phyloP scores from a whole-genome alignment of 306 rosid species.

The Cucurbita pepo region DNA sequence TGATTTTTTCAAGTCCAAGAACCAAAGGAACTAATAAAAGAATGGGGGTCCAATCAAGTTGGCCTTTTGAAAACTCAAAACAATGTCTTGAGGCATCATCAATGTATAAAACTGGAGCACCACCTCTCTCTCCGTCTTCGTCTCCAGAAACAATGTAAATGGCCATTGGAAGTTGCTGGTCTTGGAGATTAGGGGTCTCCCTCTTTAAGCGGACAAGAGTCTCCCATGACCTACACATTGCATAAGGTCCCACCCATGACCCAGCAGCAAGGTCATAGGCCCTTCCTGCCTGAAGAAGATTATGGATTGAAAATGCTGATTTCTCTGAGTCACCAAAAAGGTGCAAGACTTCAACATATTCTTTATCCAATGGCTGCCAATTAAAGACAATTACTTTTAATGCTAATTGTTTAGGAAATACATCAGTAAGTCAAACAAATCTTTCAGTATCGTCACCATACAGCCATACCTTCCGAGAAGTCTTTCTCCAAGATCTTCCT shows the following conservation, averaged over 20 bases:
- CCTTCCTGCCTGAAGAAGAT: constrained; percentile 77
- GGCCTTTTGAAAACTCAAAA: constrained; percentile 43
- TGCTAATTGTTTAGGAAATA: not conserved
- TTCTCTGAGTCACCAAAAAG: constrained; percentile 76
- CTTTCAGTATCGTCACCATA: not conserved
- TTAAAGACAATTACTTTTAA: not conserved
- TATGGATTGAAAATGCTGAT: constrained; percentile 66
- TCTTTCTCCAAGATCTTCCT: constrained; percentile 83
- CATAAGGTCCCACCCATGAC: constrained; percentile 99
- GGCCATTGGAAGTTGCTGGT: constrained; percentile 75
- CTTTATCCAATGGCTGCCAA: constrained; percentile 53
- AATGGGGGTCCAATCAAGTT: constrained; percentile 62
- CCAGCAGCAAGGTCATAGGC: constrained; percentile 82
- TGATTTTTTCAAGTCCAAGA: constrained; percentile 93
- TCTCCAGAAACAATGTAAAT: constrained; percentile 91
- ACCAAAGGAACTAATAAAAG: constrained; percentile 94
- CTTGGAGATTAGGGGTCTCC: constrained; percentile 28
- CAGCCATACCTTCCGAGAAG: constrained; percentile 41
- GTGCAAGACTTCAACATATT: constrained; percentile 48
- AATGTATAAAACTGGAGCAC: constrained; percentile 86
- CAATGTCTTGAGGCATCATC: constrained; percentile 71
- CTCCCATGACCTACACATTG: constrained; percentile 96
- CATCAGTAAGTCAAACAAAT: not conserved
- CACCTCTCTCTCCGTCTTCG: constrained; percentile 97
- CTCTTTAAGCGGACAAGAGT: constrained; percentile 46